Percentiles rank a stretch among this genome's conserved stretches.
These are phyloP conservation scores for Aquanectria penicillioides DNA, from an alignment of 2,329 filamentous ascomycete genomes.

Conservation along the genomic window DNA sequence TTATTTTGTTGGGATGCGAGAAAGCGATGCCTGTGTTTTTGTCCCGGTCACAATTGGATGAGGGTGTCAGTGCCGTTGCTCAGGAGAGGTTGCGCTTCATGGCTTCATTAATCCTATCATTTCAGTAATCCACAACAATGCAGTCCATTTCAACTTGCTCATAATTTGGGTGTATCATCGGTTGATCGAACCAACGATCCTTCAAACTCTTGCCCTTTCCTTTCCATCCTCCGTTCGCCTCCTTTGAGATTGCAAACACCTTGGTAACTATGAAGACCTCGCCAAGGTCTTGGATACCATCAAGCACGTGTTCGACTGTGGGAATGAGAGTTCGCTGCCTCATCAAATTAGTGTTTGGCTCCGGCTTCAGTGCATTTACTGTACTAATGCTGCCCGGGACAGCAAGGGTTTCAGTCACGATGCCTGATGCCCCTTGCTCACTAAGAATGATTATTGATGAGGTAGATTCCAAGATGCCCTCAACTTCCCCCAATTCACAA, in stretches of 20 bases:
- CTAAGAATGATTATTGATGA: neutral
- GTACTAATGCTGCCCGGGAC: neutral
- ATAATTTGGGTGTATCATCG: neutral
- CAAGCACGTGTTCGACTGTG: neutral
- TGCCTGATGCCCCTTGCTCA: neutral
- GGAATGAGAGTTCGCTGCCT: conserved; percentile 23
- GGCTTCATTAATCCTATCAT: too few species aligned
- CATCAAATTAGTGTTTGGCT: conserved; percentile 30
- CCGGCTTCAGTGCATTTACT: conserved; percentile 10
- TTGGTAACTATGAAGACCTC: conserved; percentile 5
- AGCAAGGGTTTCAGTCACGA: neutral
- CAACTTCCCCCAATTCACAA: neutral
- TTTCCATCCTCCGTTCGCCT: neutral
- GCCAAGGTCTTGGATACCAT: neutral
- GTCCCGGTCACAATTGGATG: too few species aligned
- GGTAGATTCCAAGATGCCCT: neutral
- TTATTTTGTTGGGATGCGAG: too few species aligned
- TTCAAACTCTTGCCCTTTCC: neutral
- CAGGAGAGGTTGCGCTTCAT: too few species aligned
- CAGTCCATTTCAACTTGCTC: neutral
- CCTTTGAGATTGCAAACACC: conserved; percentile 10
- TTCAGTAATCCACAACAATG: neutral
- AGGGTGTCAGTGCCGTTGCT: too few species aligned
- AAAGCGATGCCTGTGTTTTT: too few species aligned
- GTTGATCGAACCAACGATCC: conserved; percentile 5